A percentile compares a stretch with the other conserved stretches of the same genome.
Evolutionary conservation across 495 filamentous ascomycete genomes (phyloP).

Genomic region (Aspergillus sclerotioniger): DNA sequence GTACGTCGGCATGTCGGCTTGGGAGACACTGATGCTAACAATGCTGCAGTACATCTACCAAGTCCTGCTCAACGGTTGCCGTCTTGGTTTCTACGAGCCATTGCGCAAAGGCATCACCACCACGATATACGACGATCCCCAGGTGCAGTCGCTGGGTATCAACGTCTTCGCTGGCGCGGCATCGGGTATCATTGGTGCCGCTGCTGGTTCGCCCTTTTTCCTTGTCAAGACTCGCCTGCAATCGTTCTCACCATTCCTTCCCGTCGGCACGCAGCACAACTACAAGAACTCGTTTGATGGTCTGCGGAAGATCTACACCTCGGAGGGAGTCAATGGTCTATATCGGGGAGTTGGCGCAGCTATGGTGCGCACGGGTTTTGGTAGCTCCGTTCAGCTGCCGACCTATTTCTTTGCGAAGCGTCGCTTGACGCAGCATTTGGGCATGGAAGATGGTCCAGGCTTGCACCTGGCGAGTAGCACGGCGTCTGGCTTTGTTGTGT

Average conservation of each 20-base stretch:
- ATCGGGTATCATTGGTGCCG: constrained; percentile 86
- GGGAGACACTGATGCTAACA: neutral
- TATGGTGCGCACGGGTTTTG: constrained; percentile 97
- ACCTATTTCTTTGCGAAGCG: constrained; percentile 99
- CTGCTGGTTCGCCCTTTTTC: constrained; percentile 92
- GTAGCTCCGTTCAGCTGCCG: constrained; percentile 89
- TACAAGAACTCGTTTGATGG: constrained; percentile 87
- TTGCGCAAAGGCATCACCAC: constrained; percentile 67
- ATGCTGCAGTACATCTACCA: constrained; percentile 83
- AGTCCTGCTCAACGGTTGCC: constrained; percentile 92
- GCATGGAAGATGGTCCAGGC: constrained; percentile 86
- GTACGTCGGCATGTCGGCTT: constrained; percentile 39
- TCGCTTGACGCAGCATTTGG: constrained; percentile 72
- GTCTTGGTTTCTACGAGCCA: constrained; percentile 96
- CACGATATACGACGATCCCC: constrained; percentile 65
- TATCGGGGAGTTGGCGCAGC: constrained; percentile 90
- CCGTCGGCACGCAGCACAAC: constrained; percentile 91
- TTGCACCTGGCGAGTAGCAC: constrained; percentile 87
- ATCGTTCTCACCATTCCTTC: constrained; percentile 89
- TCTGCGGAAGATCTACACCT: constrained; percentile 68
- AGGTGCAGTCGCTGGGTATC: constrained; percentile 76
- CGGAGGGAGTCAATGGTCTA: constrained; percentile 76
- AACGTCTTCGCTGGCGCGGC: constrained; percentile 90
- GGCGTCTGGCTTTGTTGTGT: constrained; percentile 92
- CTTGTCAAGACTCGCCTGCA: constrained; percentile 97